Evolutionary conservation across 1,284 basidiomycete genomes (phyloP), one percentile per base, ranked within the genome.

Genomic region (Sphagnurus paluster): DNA sequence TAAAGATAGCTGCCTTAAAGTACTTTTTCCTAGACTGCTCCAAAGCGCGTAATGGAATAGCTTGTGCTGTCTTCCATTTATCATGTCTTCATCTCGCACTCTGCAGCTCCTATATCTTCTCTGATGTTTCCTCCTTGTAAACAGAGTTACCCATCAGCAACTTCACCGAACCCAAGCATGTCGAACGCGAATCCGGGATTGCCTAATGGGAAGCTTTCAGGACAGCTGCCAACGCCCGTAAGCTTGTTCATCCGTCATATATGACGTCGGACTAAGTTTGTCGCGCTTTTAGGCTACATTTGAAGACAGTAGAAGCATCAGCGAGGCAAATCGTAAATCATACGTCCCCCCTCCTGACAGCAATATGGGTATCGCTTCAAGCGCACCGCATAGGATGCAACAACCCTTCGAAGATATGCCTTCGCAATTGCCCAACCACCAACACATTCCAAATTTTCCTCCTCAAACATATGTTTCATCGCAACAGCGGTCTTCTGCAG

Each of bases 351-450:
- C 44, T 25, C 24, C 34, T 19, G 29, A 44, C 38, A 39, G 8
- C 24, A 56, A n/a, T n/a, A n/a, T 56, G 52, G 52, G 49, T 16
- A 34, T 42, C 38, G 46, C 45, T 17, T 24, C 23, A 42, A 52
- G 44, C 30, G 19, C 41, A n/a, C 42, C 41, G 9, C 46, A 49
- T 24, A 26, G 32, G n/a, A 14, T 44, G 9, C 48, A 44, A 21
- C 49, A 44, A 23, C 19, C 43, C 16, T 44, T 46, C 39, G 46
- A 46, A 26, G 42, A 39, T 28, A 24, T 44, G 28, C 39, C 32
- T 21, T 34, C 39, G 9, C 39, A 42, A 36, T 16, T 39, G 14
- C n/a, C 19, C 7, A 40, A 34, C 26, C 26, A 36, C 21, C 41
- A 46, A 8, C 39, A 20, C n/a, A 30, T 24, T 11, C 14, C 8